Conservation (phyloP, 2,329 filamentous ascomycete genomes). For the Aspergillus fischeri region DNA sequence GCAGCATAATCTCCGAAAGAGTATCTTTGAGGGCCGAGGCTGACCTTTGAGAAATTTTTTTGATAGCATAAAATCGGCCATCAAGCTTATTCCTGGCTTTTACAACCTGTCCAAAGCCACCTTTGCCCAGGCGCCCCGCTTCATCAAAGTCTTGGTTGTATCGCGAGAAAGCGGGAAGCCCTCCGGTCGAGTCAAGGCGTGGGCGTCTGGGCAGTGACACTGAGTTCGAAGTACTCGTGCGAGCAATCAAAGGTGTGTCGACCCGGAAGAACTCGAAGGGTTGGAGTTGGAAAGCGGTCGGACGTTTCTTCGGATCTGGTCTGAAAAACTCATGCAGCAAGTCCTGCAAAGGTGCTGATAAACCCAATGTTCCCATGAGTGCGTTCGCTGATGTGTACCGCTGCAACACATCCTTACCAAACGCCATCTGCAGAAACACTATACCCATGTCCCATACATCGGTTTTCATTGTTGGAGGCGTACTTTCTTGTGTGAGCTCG, state of each 20-base stretch:
- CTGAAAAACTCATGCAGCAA: slow-evolving; percentile 82
- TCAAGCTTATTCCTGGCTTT: slow-evolving; percentile 93
- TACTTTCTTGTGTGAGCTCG: slow-evolving; percentile 63
- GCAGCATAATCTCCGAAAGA: slow-evolving; percentile 78
- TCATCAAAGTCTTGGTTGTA: slow-evolving; percentile 90
- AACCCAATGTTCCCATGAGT: slow-evolving; percentile 64
- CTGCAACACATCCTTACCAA: slow-evolving; percentile 71
- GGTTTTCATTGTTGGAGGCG: slow-evolving; percentile 62
- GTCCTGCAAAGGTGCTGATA: slow-evolving; percentile 74
- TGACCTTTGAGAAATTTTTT: slow-evolving; percentile 86
- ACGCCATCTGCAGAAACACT: slow-evolving; percentile 88
- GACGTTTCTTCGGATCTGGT: slow-evolving; percentile 75
- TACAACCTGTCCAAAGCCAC: slow-evolving; percentile 93
- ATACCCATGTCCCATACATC: slow-evolving; percentile 96
- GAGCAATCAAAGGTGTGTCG: slow-evolving; percentile 35
- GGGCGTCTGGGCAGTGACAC: slow-evolving; percentile 47
- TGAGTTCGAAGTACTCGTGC: slow-evolving; percentile 41
- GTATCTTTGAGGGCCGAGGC: slow-evolving; percentile 59
- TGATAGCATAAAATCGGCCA: slow-evolving; percentile 90
- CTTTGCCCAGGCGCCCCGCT: slow-evolving; percentile 81
- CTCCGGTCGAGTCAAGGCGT: slow-evolving; percentile 60
- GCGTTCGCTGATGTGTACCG: slow-evolving; percentile 75
- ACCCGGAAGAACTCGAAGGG: slow-evolving; percentile 48
- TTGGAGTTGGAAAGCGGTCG: slow-evolving; percentile 71
- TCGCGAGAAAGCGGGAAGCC: slow-evolving; percentile 59